Evolutionary conservation across 768 basidiomycete species (phyloP), one percentile per base, ranked within the genome.

Genomic region (Cyclocybe aegerita): DNA sequence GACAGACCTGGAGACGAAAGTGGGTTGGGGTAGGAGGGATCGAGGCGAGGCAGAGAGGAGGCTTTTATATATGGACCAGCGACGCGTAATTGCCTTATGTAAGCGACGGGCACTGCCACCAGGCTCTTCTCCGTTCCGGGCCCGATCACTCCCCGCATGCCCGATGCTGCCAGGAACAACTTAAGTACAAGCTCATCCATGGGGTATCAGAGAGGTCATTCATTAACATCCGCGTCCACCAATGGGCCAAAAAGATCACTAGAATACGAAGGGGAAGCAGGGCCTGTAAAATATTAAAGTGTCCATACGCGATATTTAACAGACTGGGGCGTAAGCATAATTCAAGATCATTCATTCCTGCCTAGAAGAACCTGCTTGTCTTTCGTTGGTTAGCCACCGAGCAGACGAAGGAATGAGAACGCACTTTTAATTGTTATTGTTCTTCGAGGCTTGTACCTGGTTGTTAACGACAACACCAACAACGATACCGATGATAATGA

Each of bases 401-500:
- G 4, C 4, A 23, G 4, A 23, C 23, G 23, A 23, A 23, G 23
- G 23, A 23, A 23, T 23, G 23, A 23, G 23, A 23, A 23, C 23
- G 23, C 23, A 23, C 23, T 23, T 23, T 75, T 46, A 69, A 65
- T 39, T 43, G 16, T 56, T 57, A 11, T 55, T 55, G 35, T 63
- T 71, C 57, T 54, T 54, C n/a, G 31, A 30, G 4, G 50, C 51
- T 7, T 76, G 72, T 43, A 75, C 63, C 29, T 72, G 60, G 46
- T 77, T 73, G 39, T 70, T 76, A 15, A 81, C 69, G 23, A 86
- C 77, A 31, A 84, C 74, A 4, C 79, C 84, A 23, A 80, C 72
- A 30, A 90, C 73, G 45, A 88, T 75, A 39, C 79, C 85, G 39
- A 83, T 74, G 42, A 90, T 79, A 55, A 85, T 80, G 51, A 87